These are phyloP conservation scores for Hsuehochloa calcarea DNA, from an alignment of 176 grass and related monocot genomes.

Conservation along the genomic window DNA sequence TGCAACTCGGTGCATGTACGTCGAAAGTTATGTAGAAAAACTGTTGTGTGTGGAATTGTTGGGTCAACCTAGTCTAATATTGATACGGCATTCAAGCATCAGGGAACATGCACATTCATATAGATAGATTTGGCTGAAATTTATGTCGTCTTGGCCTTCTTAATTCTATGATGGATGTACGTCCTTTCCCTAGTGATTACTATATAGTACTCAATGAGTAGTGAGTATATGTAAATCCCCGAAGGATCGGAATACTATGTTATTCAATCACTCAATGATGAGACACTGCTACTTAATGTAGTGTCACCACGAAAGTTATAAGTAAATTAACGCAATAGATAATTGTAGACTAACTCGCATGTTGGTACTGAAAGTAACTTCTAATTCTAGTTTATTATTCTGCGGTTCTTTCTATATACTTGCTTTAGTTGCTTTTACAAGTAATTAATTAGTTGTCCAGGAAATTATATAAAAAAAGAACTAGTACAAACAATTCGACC, in stretches of 20 bases:
- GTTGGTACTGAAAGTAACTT: constrained; percentile 74
- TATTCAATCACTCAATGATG: constrained; percentile 74
- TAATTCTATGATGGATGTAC: constrained; percentile 46
- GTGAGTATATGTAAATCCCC: constrained; percentile 48
- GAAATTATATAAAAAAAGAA: constrained; percentile 21
- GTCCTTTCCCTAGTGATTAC: constrained; percentile 44
- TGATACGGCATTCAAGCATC: background rate
- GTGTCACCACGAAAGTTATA: constrained; percentile 48
- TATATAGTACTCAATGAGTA: constrained; percentile 26
- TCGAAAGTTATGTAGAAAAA: background rate
- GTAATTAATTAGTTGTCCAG: constrained; percentile 43
- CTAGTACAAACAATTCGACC: constrained; percentile 38
- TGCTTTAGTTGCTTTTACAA: constrained; percentile 60
- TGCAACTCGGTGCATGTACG: background rate
- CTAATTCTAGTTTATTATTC: constrained; percentile 51
- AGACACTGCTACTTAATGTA: constrained; percentile 50
- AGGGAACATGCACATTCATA: background rate
- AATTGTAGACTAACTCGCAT: constrained; percentile 61
- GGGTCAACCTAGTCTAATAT: constrained; percentile 15
- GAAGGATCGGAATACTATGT: constrained; percentile 57
- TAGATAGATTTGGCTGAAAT: constrained; percentile 22
- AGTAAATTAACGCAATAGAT: constrained; percentile 53
- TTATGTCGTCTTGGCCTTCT: constrained; percentile 40
- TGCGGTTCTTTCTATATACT: constrained; percentile 40
- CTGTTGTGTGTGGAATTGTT: background rate